Conservation (phyloP, 2,329 filamentous ascomycete genomes). For the Alternaria arbusti region DNA sequence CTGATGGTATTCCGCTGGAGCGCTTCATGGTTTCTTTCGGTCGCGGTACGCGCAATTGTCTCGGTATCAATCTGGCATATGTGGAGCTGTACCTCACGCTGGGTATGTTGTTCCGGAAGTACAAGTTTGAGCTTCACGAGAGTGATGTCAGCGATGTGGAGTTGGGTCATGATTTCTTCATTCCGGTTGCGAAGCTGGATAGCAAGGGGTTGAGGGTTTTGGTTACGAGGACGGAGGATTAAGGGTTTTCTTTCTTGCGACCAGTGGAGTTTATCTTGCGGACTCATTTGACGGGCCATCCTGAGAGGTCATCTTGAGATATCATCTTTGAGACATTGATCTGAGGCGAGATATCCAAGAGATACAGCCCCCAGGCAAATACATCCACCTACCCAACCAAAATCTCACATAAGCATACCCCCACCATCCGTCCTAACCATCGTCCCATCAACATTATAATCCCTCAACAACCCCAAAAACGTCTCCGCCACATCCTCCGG, state of each 20-base stretch:
- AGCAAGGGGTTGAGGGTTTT: conserved; percentile 47
- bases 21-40: conserved; percentile 52
- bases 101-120: conserved; percentile 44
- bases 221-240: conserved; percentile 30
- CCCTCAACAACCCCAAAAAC: conserved; percentile 57
- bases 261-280: not conserved
- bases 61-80: conserved; percentile 51
- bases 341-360: not conserved
- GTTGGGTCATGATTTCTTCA: conserved; percentile 49
- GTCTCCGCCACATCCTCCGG: conserved; percentile 50
- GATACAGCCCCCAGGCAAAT: not conserved
- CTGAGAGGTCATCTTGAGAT: not conserved
- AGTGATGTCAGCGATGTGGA: conserved; percentile 39
- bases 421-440: conserved; percentile 55
- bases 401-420: conserved; percentile 15
- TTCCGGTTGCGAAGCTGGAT: conserved; percentile 40
- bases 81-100: conserved; percentile 44
- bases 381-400: not conserved
- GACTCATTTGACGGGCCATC: not conserved
- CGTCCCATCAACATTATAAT: conserved; percentile 54
- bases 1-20: conserved; percentile 43
- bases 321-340: too few species aligned
- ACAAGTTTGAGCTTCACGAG: conserved; percentile 40
- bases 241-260: not conserved
- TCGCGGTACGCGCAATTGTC: conserved; percentile 51